Evolutionary conservation across 1,284 basidiomycete species (phyloP), one percentile per base, ranked within the genome.

Genomic region (Pyrrhoderma lamaoense): DNA sequence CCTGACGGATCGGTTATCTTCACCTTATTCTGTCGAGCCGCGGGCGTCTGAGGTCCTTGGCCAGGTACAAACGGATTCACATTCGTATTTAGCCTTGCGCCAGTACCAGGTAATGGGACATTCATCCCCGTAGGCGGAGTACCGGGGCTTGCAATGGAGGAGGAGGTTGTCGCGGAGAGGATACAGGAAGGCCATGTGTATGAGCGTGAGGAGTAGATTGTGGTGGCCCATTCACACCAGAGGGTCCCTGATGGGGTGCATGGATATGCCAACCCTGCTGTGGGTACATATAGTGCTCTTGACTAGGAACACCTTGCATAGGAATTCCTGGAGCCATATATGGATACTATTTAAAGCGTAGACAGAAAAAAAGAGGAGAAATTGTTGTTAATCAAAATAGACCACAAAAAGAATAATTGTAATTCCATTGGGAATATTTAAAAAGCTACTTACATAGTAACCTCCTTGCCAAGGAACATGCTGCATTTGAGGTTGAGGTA

Each of bases 51-150:
- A 31, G 5, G 27, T 5, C 36, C 45, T 7, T 53, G 55, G 37
- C 64, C 63, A 4, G 85, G 85, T 13, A 85, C 77, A 61, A 88
- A 88, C 1, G 82, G 61, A 53, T 65, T 74, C 0, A 85, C 84
- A 59, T 72, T 73, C 7, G 76, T 75, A 61, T 80, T 85, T 49
- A 87, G 69, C 8, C 75, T 69, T 46, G 64, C 58, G 14, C 58
- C 50, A 0, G 63, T 69, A 1, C 85, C 85, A 3, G 82, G 72
- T n/a, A 85, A 83, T 0, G 84, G 80, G 0, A 84, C 82, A 2
- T 80, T 73, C 3, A 84, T 61, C 1, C 76, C 56, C 42, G 77
- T 68, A 0, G 80, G 83, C 8, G 84, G 85, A 1, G 85, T 86
- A 31, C 77, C 78, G 21, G 82, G 80, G 68, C 63, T 60, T 77